Conservation (phyloP, 164 flowering plant genomes). For the Nymphaea thermarum region DNA sequence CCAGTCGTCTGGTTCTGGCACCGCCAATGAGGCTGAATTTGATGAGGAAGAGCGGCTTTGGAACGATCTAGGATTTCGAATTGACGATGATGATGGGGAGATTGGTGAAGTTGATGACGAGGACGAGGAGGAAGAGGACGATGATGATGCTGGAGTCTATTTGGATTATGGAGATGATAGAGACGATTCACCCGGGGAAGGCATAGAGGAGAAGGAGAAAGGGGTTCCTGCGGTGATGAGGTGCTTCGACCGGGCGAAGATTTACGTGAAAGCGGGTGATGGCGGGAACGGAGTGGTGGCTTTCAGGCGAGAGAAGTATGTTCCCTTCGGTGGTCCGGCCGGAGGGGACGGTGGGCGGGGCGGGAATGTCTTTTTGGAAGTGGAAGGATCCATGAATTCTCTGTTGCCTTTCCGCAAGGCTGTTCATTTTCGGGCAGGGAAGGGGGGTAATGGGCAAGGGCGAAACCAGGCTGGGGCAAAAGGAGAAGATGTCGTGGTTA, state of each 20-base stretch:
- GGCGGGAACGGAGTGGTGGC: constrained; percentile 99
- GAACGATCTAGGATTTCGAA: constrained; percentile 7
- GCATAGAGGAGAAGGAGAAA: constrained; percentile 54
- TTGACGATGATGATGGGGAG: constrained; percentile 8
- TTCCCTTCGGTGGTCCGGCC: constrained; percentile 90
- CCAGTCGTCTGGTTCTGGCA: too few species aligned
- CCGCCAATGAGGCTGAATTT: constrained; percentile 4
- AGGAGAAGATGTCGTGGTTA: constrained; percentile 83
- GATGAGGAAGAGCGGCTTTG: constrained; percentile 6
- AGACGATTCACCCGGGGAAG: constrained; percentile 8
- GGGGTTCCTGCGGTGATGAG: constrained; percentile 97
- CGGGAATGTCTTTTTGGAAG: constrained; percentile 81
- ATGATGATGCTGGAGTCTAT: background rate
- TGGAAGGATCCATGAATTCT: constrained; percentile 86
- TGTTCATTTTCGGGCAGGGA: constrained; percentile 83
- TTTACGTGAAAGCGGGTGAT: constrained; percentile 74
- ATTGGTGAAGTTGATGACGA: background rate
- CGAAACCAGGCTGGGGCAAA: constrained; percentile 58
- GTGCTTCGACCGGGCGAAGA: constrained; percentile 83
- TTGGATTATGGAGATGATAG: constrained; percentile 3
- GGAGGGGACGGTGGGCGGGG: constrained; percentile 98
- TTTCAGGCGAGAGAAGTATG: constrained; percentile 83
- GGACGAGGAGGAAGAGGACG: constrained; percentile 1
- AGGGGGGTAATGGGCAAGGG: constrained; percentile 85
- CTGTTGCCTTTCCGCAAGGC: constrained; percentile 69